Conservation (phyloP, 2,329 filamentous ascomycete genomes). For the Colletotrichum simmondsii region DNA sequence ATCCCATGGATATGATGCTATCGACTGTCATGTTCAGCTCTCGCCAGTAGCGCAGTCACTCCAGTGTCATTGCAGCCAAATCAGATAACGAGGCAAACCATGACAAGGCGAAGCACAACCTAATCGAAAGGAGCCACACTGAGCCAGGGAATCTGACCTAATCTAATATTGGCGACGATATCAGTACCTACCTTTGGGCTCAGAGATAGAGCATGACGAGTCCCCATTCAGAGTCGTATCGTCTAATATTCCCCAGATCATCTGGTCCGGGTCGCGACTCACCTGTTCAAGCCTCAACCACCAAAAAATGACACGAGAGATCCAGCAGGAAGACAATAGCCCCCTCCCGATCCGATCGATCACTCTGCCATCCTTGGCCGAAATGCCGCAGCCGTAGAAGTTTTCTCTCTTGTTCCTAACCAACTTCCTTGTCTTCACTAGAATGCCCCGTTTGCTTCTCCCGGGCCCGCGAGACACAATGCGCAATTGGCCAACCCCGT, state of each 20-base stretch:
- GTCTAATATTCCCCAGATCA: constrained; percentile 26
- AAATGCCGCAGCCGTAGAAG: not conserved
- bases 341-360: constrained; percentile 30
- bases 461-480: constrained; percentile 8
- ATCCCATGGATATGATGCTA: not conserved
- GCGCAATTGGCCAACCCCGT: constrained; percentile 32
- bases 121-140: constrained; percentile 4
- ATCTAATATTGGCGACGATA: not conserved
- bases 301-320: constrained; percentile 8
- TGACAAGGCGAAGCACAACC: constrained; percentile 1
- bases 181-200: constrained; percentile 3
- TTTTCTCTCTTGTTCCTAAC: not conserved
- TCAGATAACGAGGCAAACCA: constrained; percentile 12
- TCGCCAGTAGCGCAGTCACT: not conserved
- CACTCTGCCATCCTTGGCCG: not conserved
- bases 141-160: not conserved
- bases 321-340: constrained; percentile 4
- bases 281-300: not conserved
- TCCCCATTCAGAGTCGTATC: constrained; percentile 24
- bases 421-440: not conserved
- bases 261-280: constrained; percentile 6
- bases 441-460: constrained; percentile 25
- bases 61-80: constrained; percentile 9
- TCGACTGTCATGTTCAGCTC: constrained; percentile 12
- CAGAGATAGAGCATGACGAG: constrained; percentile 23